Evolutionary conservation across 2,329 filamentous ascomycete genomes (phyloP).

Genomic region (Lachnellula hyalina): DNA sequence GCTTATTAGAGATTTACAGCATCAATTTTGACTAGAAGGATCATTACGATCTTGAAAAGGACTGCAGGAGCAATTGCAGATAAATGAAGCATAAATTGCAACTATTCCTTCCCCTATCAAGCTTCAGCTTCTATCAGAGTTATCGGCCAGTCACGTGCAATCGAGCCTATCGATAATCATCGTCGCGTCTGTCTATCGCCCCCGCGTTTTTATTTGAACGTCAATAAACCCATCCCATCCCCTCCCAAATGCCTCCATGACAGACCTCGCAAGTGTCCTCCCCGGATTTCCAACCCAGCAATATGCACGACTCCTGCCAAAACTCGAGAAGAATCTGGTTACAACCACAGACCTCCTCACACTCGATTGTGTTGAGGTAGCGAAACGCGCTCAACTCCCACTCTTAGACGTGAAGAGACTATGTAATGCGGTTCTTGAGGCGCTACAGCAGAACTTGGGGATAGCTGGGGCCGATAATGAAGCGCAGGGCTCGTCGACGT

Average conservation of each 20-base stretch:
- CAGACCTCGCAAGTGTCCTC: slow-evolving; percentile 77
- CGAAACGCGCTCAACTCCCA: slow-evolving; percentile 78
- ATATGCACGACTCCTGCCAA: slow-evolving; percentile 70
- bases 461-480: slow-evolving; percentile 10
- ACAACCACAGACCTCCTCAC: slow-evolving; percentile 81
- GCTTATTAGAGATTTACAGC: too few relatives aligned
- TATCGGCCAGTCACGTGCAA: not conserved
- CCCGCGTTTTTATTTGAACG: not conserved
- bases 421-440: slow-evolving; percentile 58
- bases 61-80: too few relatives aligned
- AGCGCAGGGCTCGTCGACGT: slow-evolving; percentile 6
- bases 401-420: slow-evolving; percentile 74
- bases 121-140: too few relatives aligned
- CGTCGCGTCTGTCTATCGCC: not conserved
- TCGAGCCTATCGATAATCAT: not conserved
- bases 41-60: too few relatives aligned
- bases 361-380: slow-evolving; percentile 75
- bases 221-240: not conserved
- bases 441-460: slow-evolving; percentile 55
- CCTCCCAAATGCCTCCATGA: slow-evolving; percentile 52
- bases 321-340: slow-evolving; percentile 72
- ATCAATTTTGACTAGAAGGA: too few relatives aligned
- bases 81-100: too few relatives aligned
- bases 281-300: slow-evolving; percentile 69
- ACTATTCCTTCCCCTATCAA: too few relatives aligned